phyloP scores from a whole-genome alignment of 2,329 filamentous ascomycete species.

The Aspergillus sp. region DNA sequence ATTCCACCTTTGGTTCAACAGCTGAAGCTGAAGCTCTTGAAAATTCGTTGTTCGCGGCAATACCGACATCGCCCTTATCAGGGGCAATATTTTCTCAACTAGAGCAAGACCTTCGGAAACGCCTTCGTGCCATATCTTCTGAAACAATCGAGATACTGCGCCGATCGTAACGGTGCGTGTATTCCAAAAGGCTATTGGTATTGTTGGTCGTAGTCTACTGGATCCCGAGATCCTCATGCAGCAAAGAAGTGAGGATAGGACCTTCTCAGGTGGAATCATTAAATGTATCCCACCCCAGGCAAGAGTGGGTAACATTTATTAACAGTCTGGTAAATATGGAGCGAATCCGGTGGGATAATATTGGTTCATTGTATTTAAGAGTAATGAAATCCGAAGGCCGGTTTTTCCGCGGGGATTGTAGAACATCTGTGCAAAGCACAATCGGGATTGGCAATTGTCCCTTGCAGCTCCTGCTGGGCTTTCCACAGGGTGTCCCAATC shows the following conservation, averaged over 20 bases:
- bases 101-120: constrained; percentile 6
- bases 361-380: background rate
- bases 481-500: background rate
- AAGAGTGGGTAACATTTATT: background rate
- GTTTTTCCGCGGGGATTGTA: background rate
- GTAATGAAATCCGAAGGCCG: background rate
- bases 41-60: background rate
- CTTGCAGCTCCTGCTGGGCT: background rate
- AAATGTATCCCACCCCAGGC: too few species aligned
- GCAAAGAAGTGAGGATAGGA: background rate
- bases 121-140: constrained; percentile 4
- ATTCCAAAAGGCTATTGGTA: background rate
- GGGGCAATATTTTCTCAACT: background rate
- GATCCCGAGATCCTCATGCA: background rate
- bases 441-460: background rate
- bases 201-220: background rate
- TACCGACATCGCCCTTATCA: background rate
- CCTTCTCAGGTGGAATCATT: background rate
- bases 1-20: background rate
- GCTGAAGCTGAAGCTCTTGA: background rate
- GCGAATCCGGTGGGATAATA: background rate
- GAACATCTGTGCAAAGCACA: background rate
- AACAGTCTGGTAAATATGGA: background rate
- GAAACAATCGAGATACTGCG: constrained; percentile 7
- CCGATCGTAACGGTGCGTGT: background rate